Evolutionary conservation across 139 green algal species (phyloP).

Genomic region (Haematococcus lacustris): DNA sequence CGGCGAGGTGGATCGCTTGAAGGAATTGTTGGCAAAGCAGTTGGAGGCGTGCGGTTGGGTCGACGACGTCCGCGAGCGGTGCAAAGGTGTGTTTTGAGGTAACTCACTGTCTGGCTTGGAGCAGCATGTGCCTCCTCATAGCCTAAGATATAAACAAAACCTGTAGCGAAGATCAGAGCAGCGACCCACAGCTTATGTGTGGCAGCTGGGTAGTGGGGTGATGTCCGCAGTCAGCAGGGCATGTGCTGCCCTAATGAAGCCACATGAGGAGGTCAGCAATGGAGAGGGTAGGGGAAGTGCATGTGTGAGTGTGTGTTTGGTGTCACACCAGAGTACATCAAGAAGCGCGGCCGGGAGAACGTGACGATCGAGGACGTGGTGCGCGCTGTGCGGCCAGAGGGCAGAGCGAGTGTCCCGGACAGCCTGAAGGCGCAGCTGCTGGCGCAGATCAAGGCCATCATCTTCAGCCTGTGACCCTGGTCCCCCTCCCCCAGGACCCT

Average conservation of each 20-base stretch:
- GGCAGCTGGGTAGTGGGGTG: background rate
- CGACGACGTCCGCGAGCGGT: constrained; percentile 49
- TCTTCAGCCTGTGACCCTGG: constrained; percentile 29
- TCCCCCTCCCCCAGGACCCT: too few species aligned
- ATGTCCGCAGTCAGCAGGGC: background rate
- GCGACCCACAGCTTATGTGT: background rate
- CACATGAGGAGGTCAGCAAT: background rate
- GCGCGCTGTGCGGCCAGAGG: constrained; percentile 28
- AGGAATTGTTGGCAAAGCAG: constrained; percentile 39
- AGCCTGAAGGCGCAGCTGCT: constrained; percentile 61
- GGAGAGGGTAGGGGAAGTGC: background rate
- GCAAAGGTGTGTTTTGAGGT: constrained; percentile 25
- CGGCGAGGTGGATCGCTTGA: constrained; percentile 43
- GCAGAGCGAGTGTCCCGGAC: constrained; percentile 38
- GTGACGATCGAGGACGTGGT: constrained; percentile 54
- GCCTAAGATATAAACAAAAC: background rate
- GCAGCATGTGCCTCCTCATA: background rate
- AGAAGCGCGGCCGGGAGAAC: constrained; percentile 26
- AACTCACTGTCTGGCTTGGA: too few species aligned
- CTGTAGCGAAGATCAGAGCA: background rate
- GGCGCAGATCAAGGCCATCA: constrained; percentile 47
- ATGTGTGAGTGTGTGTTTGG: background rate
- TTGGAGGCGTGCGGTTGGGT: constrained; percentile 57
- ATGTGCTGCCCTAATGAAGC: background rate
- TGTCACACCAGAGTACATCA: constrained; percentile 26